These are phyloP conservation scores for Tetradesmus obliquus DNA, from an alignment of 139 green algal genomes.

Conservation along the genomic window DNA sequence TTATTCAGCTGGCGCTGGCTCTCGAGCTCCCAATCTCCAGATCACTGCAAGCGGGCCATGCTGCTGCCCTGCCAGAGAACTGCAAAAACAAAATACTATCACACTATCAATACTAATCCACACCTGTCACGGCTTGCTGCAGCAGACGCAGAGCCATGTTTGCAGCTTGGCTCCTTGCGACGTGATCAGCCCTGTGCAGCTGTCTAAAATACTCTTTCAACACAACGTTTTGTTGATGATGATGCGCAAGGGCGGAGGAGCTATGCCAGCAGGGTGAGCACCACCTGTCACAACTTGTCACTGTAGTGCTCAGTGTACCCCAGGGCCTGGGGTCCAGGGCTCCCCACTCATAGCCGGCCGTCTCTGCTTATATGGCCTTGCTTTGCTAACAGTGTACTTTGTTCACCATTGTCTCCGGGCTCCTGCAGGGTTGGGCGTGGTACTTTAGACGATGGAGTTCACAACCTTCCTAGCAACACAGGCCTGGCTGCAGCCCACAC, in stretches of 20 bases:
- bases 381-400: too few relatives aligned
- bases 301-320: background rate
- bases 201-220: background rate
- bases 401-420: too few relatives aligned
- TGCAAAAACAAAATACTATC: background rate
- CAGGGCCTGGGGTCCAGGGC: too few relatives aligned
- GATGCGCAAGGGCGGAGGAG: background rate
- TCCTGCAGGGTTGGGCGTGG: too few relatives aligned
- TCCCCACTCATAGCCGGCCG: background rate
- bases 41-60: conserved; percentile 21
- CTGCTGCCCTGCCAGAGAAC: background rate
- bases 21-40: background rate
- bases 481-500: background rate
- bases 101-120: background rate
- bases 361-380: background rate
- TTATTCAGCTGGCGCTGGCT: background rate
- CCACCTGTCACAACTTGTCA: background rate
- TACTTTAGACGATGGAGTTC: background rate
- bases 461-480: background rate
- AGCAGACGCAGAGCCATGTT: conserved; percentile 23
- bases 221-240: background rate
- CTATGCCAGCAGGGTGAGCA: background rate
- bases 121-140: conserved; percentile 34
- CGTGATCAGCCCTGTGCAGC: background rate
- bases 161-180: conserved; percentile 16